Base-by-base conservation (phyloP, 2,329 filamentous ascomycete genomes). In the Clonostachys chloroleuca region DNA sequence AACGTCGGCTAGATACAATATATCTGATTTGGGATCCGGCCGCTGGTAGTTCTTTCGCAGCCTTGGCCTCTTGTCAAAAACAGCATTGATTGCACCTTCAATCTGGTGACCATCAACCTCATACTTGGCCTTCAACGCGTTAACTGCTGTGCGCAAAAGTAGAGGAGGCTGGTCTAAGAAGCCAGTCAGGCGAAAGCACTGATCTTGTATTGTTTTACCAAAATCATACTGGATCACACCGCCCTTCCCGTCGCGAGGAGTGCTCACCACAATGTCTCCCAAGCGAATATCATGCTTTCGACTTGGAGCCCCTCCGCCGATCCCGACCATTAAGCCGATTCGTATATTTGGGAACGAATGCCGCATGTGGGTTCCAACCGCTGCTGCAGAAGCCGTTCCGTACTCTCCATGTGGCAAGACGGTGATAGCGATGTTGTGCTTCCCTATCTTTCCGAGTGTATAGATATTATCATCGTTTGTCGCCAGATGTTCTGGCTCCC, bases 401-500 rank as follows among this genome's bases (percentile, higher is more conserved):
- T 61, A 60, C 5, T 51, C 43, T 12, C 54, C 60, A 5, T 53
- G 47, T 0, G 63, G 60, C 3, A 65, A 41, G 5, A 46, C 51
- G 8, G 56, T 53, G 13, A 71, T 59, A 10, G 66, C 66, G 12
- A 69, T 51, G 33, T 70, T 64, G 45, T 70, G 64, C 12, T 49
- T 47, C 1, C 58, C 58, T 1, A 69, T 61, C 1, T 40, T 44
- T 1, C 65, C 67, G 1, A 63, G 51, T 5, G 52, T 54, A 45
- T 70, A 70, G 33, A 56, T 59, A 36, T 52, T 52, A 43, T 56
- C 55, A 35, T 63, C 62, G 12, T 42, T 12, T 51, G 6, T 17
- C 2, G 6, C 36, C n/a, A 24, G 16, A 39, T 72, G 64, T 41
- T 57, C 49, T 5, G 42, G 42, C 16, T 16, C 16, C n/a, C 37